Base-by-base conservation (phyloP, 108 stramenopile genomes). In the Aureococcus anophagefferens region DNA sequence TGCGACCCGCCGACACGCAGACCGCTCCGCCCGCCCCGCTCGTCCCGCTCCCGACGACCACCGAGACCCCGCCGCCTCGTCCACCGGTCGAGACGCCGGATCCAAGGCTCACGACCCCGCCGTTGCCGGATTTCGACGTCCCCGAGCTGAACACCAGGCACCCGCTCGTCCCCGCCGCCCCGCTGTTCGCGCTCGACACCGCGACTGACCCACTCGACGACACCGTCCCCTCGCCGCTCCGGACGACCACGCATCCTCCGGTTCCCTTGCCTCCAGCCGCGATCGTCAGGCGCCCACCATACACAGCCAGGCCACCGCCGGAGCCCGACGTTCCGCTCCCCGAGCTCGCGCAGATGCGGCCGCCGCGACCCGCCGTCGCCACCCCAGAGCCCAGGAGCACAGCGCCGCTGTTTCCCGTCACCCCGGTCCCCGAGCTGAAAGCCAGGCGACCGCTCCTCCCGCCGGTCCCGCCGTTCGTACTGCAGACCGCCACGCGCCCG, bases 1-100 rank as follows among this genome's bases (percentile, higher is more conserved):
- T 35, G 11, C 51, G 32, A 3, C 35, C 35, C 13, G 46, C 11
- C 1, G 7, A 36, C 14, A 69, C 14, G 32, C 15, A 35, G 0
- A 69, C 13, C 3, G 29, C 1, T 25, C 68, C 68, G 40, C 68
- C 68, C 3, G 51, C 51, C 5, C 73, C 51, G 25, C 51, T 59
- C 25, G 51, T 59, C 51, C 51, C 51, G 25, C 51, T 59, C 17
- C 51, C 51, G 25, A 28, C 17, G 51, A 3, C 13, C 21, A 59
- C 25, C 21, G 25, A 28, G 21, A 59, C 25, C 1, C 21, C 1
- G 25, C 51, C 51, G 25, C 51, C 25, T 1, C 21, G 21, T 16
- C 51, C 51, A 11, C 21, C 51, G 3, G 71, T 68, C 14, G 67
- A 66, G 0, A 4, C 25, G 28, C 73, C 73, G 0, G 73, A 40